Conservation (phyloP, 768 basidiomycete species). For the Xanthoconium stramineum region DNA sequence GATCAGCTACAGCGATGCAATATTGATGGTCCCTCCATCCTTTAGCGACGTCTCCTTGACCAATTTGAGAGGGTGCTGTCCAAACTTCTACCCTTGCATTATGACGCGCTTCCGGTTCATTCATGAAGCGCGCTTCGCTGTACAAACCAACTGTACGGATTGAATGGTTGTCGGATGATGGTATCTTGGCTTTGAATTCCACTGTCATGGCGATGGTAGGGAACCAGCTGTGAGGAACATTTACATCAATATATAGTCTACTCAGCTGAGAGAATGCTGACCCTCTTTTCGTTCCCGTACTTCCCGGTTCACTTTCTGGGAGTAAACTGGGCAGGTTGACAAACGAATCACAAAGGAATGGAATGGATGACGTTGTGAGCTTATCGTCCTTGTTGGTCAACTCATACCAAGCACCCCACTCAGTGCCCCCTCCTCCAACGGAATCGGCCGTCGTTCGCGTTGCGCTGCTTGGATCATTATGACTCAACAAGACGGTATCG, state of each 20-base stretch:
- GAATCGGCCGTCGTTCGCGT: constrained; percentile 37
- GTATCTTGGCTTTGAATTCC: constrained; percentile 63
- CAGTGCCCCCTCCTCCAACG: constrained; percentile 51
- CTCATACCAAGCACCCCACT: constrained; percentile 55
- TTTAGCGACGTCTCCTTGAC: constrained; percentile 37
- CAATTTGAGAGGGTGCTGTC: constrained; percentile 59
- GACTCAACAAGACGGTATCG: constrained; percentile 40
- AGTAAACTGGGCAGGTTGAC: constrained; percentile 44
- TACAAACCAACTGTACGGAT: constrained; percentile 57
- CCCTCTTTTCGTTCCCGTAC: constrained; percentile 12
- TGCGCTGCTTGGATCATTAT: constrained; percentile 37
- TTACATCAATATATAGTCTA: background rate
- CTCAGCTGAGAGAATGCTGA: constrained; percentile 1
- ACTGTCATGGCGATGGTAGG: constrained; percentile 60
- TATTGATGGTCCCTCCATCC: constrained; percentile 63
- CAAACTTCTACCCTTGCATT: constrained; percentile 61
- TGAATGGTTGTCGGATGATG: constrained; percentile 41
- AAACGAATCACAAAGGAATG: constrained; percentile 58
- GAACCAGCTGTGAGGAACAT: constrained; percentile 44
- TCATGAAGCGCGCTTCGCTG: constrained; percentile 48
- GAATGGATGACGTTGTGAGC: constrained; percentile 46
- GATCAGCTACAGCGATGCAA: constrained; percentile 60
- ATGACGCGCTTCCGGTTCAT: constrained; percentile 54
- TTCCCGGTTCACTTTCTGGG: constrained; percentile 43
- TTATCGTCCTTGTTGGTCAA: constrained; percentile 45